Percentiles rank a stretch among this genome's conserved stretches.
phyloP scores from a whole-genome alignment of 1,284 basidiomycete genomes.

The Austropuccinia psidii region DNA sequence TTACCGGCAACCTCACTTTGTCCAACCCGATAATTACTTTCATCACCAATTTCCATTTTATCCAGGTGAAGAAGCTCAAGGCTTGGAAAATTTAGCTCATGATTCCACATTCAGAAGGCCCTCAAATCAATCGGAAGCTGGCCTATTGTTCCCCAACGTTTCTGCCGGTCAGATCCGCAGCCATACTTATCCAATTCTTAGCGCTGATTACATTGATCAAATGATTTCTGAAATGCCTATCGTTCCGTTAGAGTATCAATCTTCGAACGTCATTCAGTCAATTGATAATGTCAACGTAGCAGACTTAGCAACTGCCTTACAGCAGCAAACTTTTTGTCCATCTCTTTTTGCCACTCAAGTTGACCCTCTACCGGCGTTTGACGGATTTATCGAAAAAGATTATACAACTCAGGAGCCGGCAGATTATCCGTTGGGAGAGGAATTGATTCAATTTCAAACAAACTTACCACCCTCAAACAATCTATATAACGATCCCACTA shows the following conservation, averaged over 20 bases:
- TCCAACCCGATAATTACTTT: neutral
- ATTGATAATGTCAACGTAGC: neutral
- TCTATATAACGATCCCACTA: too few species aligned
- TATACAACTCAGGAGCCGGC: too few species aligned
- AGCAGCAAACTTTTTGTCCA: slow-evolving; percentile 8
- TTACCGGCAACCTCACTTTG: neutral
- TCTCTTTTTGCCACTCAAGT: slow-evolving; percentile 13
- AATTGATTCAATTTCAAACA: too few species aligned
- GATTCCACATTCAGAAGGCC: slow-evolving; percentile 5
- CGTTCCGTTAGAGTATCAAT: neutral
- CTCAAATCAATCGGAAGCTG: neutral
- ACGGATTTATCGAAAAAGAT: too few species aligned
- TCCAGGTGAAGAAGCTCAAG: neutral
- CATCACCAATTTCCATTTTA: neutral
- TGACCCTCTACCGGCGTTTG: too few species aligned
- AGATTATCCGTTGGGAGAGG: too few species aligned
- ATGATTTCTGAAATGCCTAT: neutral
- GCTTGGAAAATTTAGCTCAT: neutral
- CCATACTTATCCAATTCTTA: slow-evolving; percentile 18
- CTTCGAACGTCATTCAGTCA: neutral
- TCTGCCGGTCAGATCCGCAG: neutral
- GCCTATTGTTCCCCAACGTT: neutral
- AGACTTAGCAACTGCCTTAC: neutral
- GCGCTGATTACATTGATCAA: neutral
- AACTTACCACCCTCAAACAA: too few species aligned